A percentile compares a stretch with the other conserved stretches of the same genome.
phyloP scores from a whole-genome alignment of 75 land plant species.

The Sequoiadendron giganteum region DNA sequence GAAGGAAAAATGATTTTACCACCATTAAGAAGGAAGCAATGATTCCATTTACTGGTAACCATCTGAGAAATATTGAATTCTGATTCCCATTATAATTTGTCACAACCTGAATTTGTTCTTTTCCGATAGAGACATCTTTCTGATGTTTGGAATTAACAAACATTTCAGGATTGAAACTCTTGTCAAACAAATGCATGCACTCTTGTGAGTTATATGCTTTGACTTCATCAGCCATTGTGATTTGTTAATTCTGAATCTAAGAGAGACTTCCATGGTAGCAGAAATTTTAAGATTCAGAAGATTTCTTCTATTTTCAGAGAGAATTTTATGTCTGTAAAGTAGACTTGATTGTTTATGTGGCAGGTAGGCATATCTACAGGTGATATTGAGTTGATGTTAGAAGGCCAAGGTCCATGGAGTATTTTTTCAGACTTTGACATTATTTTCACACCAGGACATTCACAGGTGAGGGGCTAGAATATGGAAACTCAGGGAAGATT shows the following conservation, averaged over 20 bases:
- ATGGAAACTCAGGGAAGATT: background rate
- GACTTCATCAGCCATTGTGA: background rate
- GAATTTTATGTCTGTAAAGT: background rate
- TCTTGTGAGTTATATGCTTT: background rate
- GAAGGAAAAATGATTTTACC: background rate
- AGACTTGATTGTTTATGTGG: background rate
- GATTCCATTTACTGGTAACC: background rate
- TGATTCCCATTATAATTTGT: background rate
- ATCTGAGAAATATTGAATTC: background rate
- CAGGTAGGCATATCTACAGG: slow-evolving; percentile 50
- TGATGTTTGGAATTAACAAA: background rate
- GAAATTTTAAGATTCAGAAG: background rate
- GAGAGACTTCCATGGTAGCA: background rate
- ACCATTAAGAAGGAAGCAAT: background rate
- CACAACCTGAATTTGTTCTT: background rate
- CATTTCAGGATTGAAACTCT: background rate
- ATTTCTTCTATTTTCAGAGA: background rate
- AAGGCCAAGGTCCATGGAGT: slow-evolving; percentile 78
- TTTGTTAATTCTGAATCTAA: background rate
- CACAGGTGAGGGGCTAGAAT: slow-evolving; percentile 35
- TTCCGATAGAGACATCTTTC: background rate
- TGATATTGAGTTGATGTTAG: slow-evolving; percentile 63
- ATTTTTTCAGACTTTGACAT: slow-evolving; percentile 61
- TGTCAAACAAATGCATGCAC: background rate
- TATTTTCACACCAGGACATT: slow-evolving; percentile 79